Evolutionary conservation across 2,329 filamentous ascomycete species (phyloP).

Genomic region (Rhynchosporium agropyri): DNA sequence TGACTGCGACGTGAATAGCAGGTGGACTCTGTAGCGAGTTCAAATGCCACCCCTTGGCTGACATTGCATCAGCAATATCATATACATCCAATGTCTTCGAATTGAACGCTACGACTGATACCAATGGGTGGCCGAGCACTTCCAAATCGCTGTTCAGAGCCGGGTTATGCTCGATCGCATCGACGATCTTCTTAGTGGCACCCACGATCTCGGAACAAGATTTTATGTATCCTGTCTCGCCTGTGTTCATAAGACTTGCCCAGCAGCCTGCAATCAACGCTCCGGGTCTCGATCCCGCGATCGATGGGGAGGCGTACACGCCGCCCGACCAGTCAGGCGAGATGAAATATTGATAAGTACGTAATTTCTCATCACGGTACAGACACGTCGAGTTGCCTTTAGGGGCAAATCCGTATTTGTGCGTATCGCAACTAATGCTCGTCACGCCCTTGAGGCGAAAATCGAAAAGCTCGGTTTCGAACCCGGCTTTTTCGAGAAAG

Average conservation of each 20-base stretch:
- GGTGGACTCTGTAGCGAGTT: slow-evolving; percentile 91
- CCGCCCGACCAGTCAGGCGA: slow-evolving; percentile 93
- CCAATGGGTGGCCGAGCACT: slow-evolving; percentile 81
- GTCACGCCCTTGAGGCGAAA: slow-evolving; percentile 94
- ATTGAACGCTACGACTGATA: slow-evolving; percentile 87
- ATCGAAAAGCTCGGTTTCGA: slow-evolving; percentile 85
- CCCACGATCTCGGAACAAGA: slow-evolving; percentile 88
- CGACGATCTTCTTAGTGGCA: slow-evolving; percentile 78
- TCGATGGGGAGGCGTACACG: slow-evolving; percentile 90
- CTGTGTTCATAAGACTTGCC: slow-evolving; percentile 86
- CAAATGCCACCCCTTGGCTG: slow-evolving; percentile 85
- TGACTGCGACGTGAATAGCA: slow-evolving; percentile 93
- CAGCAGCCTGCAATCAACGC: slow-evolving; percentile 96
- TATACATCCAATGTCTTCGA: slow-evolving; percentile 88
- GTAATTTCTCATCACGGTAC: slow-evolving; percentile 78
- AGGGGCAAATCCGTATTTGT: slow-evolving; percentile 98
- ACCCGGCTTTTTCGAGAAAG: slow-evolving; percentile 90
- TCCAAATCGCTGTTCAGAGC: slow-evolving; percentile 72
- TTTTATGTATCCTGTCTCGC: slow-evolving; percentile 84
- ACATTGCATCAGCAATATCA: slow-evolving; percentile 90
- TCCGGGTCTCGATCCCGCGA: slow-evolving; percentile 89
- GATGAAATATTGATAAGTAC: slow-evolving; percentile 95
- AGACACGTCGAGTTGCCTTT: slow-evolving; percentile 95
- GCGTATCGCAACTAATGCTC: slow-evolving; percentile 93
- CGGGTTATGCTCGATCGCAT: slow-evolving; percentile 71